phyloP scores from a whole-genome alignment of 768 basidiomycete species.

The Cubamyces lactineus region DNA sequence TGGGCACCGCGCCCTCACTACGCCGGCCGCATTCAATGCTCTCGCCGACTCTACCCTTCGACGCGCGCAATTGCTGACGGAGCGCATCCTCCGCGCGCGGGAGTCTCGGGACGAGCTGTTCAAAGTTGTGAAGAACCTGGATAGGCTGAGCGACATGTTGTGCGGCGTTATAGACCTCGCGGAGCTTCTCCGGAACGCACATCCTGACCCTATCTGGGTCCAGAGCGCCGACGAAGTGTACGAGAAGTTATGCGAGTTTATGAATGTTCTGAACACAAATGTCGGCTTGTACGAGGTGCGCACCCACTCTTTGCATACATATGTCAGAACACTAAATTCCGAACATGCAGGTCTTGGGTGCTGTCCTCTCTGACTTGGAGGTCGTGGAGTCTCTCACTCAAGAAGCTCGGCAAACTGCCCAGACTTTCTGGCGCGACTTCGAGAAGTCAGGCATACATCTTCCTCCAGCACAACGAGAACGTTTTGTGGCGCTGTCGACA shows the following conservation, averaged over 20 bases:
- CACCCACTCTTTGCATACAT: constrained; percentile 21
- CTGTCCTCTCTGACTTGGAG: constrained; percentile 67
- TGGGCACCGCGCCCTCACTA: constrained; percentile 70
- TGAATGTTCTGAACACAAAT: constrained; percentile 97
- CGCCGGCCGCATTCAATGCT: constrained; percentile 67
- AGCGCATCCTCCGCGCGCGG: constrained; percentile 76
- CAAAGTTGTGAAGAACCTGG: constrained; percentile 93
- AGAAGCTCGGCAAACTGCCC: constrained; percentile 84
- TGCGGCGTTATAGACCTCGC: constrained; percentile 97
- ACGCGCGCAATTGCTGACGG: constrained; percentile 81
- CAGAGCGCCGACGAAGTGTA: constrained; percentile 85
- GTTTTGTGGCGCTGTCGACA: constrained; percentile 88
- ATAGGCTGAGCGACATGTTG: constrained; percentile 92
- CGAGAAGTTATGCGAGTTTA: constrained; percentile 91
- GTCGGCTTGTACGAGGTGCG: constrained; percentile 87
- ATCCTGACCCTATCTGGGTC: constrained; percentile 86
- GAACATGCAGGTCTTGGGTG: constrained; percentile 61
- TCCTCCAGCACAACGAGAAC: constrained; percentile 71
- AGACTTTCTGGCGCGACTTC: constrained; percentile 96
- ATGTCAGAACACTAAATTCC: constrained; percentile 1
- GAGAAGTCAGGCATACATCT: constrained; percentile 96
- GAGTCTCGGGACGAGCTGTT: constrained; percentile 75
- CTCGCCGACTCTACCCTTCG: constrained; percentile 80
- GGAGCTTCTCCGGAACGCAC: constrained; percentile 90
- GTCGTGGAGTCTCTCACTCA: constrained; percentile 67